Percentiles rank a stretch among this genome's conserved stretches.
phyloP scores from a whole-genome alignment of 768 basidiomycete species.

The Galerina marginata region DNA sequence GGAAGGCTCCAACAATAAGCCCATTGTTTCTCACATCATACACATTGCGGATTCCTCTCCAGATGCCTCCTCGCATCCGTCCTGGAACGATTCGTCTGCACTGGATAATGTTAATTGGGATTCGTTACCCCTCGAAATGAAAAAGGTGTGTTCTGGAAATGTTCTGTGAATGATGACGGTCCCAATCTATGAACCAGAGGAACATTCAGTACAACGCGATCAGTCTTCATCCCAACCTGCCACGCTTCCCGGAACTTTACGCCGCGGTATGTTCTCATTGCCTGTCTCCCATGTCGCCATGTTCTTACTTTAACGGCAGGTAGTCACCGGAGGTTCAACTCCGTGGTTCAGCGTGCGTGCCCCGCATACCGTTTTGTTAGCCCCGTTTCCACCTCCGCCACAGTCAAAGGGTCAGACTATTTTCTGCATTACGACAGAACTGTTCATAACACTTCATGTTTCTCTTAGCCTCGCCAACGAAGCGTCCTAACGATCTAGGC shows the following conservation, averaged over 20 bases:
- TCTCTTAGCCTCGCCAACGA: conserved; percentile 32
- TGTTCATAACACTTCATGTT: conserved; percentile 12
- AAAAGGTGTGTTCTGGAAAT: conserved; percentile 48
- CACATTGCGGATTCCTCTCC: conserved; percentile 66
- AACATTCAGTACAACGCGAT: conserved; percentile 64
- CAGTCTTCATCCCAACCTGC: conserved; percentile 45
- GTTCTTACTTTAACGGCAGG: conserved; percentile 12
- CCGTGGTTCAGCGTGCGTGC: conserved; percentile 64
- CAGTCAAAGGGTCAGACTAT: conserved; percentile 32
- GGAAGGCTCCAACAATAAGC: conserved; percentile 23
- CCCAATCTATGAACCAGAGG: conserved; percentile 43
- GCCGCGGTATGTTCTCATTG: conserved; percentile 38
- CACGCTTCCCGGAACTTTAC: conserved; percentile 57
- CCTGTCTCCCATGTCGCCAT: conserved; percentile 20
- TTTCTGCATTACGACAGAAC: not conserved
- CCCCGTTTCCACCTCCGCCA: conserved; percentile 48
- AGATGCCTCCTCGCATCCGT: conserved; percentile 57
- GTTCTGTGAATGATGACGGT: not conserved
- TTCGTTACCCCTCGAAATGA: conserved; percentile 61
- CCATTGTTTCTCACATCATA: conserved; percentile 47
- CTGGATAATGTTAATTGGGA: conserved; percentile 66
- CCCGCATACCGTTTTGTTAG: conserved; percentile 50
- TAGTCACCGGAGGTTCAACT: conserved; percentile 27
- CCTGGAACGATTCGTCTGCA: conserved; percentile 52
- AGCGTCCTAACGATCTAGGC: conserved; percentile 51